Evolutionary conservation across 805 yeast species (phyloP).

Genomic region (Candida suzukii): DNA sequence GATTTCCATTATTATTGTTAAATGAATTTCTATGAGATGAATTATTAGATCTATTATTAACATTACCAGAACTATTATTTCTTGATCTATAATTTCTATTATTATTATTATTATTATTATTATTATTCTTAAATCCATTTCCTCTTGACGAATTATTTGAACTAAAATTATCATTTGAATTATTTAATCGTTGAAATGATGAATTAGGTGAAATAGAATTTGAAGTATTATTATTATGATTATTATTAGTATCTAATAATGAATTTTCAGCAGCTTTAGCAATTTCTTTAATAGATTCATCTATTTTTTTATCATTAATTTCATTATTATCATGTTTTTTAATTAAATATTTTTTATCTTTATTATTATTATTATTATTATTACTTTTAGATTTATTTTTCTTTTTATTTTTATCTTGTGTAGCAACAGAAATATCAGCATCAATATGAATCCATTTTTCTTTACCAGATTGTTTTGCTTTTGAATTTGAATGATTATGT

Average conservation of each 20-base stretch:
- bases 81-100: not conserved
- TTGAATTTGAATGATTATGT: conserved; percentile 1
- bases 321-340: not conserved
- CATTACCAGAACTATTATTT: not conserved
- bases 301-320: not conserved
- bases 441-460: conserved; percentile 19
- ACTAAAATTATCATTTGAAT: not conserved
- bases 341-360: too few relatives aligned
- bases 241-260: not conserved
- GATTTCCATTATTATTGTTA: not conserved
- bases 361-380: not conserved
- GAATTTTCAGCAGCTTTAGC: not conserved
- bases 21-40: not conserved
- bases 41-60: not conserved
- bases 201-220: not conserved
- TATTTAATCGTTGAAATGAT: not conserved
- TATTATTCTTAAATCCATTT: too few relatives aligned
- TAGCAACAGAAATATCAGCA: conserved; percentile 16
- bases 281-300: not conserved
- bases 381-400: not conserved
- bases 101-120: conserved; percentile 1
- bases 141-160: not conserved
- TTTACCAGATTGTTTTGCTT: conserved; percentile 14
- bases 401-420: conserved; percentile 2
- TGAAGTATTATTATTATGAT: conserved; percentile 1